A percentile compares a stretch with the other conserved stretches of the same genome.
These are phyloP conservation scores for Phytophthora pseudosyringae DNA, from an alignment of 352 stramenopile species.

Conservation along the genomic window DNA sequence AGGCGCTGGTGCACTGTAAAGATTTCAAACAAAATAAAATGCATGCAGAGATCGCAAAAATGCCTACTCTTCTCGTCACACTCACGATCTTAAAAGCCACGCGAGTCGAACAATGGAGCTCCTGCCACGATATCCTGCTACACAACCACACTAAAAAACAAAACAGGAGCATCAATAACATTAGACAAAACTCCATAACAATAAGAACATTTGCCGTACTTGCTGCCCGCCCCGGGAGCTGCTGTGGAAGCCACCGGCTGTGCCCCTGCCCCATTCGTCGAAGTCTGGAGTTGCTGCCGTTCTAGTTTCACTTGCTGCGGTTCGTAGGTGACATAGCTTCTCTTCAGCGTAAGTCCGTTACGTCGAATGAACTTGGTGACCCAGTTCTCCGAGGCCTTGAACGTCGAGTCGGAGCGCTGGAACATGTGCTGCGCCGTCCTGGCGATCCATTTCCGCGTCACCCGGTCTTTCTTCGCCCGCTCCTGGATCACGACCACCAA, in stretches of 20 bases:
- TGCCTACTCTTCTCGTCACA: slow-evolving; percentile 1
- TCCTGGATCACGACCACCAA: slow-evolving; percentile 81
- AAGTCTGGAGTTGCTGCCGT: slow-evolving; percentile 5
- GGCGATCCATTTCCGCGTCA: slow-evolving; percentile 86
- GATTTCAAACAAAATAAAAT: slow-evolving; percentile 11
- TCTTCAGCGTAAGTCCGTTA: slow-evolving; percentile 78
- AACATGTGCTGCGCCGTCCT: slow-evolving; percentile 89
- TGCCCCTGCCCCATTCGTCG: slow-evolving; percentile 4
- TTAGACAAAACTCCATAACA: background rate
- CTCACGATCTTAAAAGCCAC: background rate
- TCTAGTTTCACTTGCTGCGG: slow-evolving; percentile 36
- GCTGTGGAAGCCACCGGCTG: background rate
- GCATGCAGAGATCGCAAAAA: slow-evolving; percentile 3
- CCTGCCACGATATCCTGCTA: slow-evolving; percentile 2
- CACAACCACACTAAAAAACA: slow-evolving; percentile 26
- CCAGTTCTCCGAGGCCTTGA: slow-evolving; percentile 86
- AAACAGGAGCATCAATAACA: background rate
- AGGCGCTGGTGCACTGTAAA: background rate
- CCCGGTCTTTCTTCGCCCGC: slow-evolving; percentile 77
- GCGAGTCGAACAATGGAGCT: background rate
- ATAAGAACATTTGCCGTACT: slow-evolving; percentile 13
- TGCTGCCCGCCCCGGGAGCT: slow-evolving; percentile 10
- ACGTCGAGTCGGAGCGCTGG: slow-evolving; percentile 68
- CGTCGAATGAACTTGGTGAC: slow-evolving; percentile 86
- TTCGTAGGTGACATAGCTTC: slow-evolving; percentile 80